A percentile compares a stretch with the other conserved stretches of the same genome.
Evolutionary conservation across 2,329 filamentous ascomycete genomes (phyloP).

Genomic region (Botrytis galanthina): DNA sequence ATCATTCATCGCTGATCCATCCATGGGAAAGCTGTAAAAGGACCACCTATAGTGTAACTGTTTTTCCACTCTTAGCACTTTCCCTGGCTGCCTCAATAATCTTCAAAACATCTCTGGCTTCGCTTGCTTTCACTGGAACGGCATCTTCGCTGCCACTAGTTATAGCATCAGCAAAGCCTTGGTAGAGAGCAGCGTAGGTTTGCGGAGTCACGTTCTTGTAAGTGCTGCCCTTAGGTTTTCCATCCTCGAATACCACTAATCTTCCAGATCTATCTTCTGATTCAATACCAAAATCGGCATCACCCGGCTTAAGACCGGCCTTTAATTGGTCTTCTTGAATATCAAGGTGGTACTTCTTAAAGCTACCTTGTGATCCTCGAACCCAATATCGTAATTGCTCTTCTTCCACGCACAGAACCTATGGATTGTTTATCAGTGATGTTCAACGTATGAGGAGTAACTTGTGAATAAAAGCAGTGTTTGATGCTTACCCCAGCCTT

Average conservation of each 20-base stretch:
- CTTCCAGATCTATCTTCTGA: slow-evolving; percentile 55
- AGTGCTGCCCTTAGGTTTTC: slow-evolving; percentile 46
- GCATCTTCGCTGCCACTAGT: slow-evolving; percentile 46
- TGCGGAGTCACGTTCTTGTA: slow-evolving; percentile 60
- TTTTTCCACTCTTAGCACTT: slow-evolving; percentile 50
- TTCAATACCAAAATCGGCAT: slow-evolving; percentile 65
- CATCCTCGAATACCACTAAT: slow-evolving; percentile 54
- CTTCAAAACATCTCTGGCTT: slow-evolving; percentile 52
- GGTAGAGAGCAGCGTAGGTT: slow-evolving; percentile 70
- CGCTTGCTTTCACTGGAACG: slow-evolving; percentile 53
- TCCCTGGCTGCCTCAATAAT: slow-evolving; percentile 55
- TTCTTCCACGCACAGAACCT: slow-evolving; percentile 62
- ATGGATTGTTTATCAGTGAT: not conserved
- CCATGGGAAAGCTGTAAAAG: not conserved
- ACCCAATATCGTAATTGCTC: slow-evolving; percentile 76
- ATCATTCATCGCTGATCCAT: not conserved
- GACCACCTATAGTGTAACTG: not conserved
- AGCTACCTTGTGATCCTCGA: slow-evolving; percentile 70
- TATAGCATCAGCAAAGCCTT: slow-evolving; percentile 51
- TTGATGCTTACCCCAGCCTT: slow-evolving; percentile 54
- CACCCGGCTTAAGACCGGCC: slow-evolving; percentile 58
- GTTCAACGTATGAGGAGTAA: not conserved
- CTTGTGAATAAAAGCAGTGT: not conserved
- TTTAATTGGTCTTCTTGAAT: slow-evolving; percentile 73
- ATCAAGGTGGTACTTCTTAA: slow-evolving; percentile 70